Base-by-base conservation (phyloP, 2,329 filamentous ascomycete genomes). In the Colletotrichum lini region DNA sequence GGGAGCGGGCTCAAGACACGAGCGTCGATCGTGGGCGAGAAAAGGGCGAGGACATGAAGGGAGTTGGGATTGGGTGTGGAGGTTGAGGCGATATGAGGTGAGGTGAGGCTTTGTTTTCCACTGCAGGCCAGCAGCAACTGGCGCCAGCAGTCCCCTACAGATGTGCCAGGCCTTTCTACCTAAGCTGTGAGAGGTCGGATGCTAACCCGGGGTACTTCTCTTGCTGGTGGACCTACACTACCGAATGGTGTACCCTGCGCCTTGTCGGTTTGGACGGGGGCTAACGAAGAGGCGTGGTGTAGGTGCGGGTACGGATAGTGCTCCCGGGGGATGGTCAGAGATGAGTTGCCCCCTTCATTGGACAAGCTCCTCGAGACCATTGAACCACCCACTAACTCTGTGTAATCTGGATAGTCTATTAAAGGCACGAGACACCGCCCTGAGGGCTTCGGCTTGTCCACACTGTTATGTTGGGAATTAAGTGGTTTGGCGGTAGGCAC, bases 21-120 rank as follows among this genome's bases (percentile, higher is more conserved):
- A 74, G 72, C 73, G 75, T 73, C 73, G 67, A 68, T 72, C 69
- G 69, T 73, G 63, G 72, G 65, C 70, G 74, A 72, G 73, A 74
- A 71, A 75, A 78, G 75, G 77, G 77, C 77, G 76, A 78, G 73
- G 74, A 73, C 71, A 67, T 64, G 60, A 70, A 74, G 79, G 75
- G 77, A 73, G 70, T 73, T 66, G 67, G 63, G 74, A 75, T 76
- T 74, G 75, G 74, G 73, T 70, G 75, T 74, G 75, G 77, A 79
- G 74, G 80, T 78, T 76, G 77, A 72, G 77, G 58, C 35, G 35
- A 38, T 38, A 38, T 63, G 53, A 71, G 64, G 67, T 70, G 67
- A 77, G 78, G 77, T 82, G 82, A 83, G 81, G 82, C 81, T 83
- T 83, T 81, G 81, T 80, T 82, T 82, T 82, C 78, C 62, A 49